Evolutionary conservation across 2,329 filamentous ascomycete genomes (phyloP), one percentile per base, ranked within the genome.

Genomic region (Xylariaceae sp.): DNA sequence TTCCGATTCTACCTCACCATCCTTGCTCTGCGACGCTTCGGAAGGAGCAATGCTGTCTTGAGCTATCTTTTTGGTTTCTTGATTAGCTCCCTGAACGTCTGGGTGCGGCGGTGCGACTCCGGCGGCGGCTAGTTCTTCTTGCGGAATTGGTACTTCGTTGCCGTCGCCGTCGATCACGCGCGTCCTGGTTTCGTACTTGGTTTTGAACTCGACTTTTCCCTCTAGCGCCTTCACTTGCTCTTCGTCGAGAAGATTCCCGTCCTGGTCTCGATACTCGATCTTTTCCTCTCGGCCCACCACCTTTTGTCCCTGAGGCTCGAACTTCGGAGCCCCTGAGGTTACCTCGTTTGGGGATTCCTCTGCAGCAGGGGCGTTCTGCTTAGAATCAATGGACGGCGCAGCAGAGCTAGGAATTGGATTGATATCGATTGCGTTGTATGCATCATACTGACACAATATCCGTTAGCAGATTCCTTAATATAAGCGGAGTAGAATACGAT

Each of bases 131-230:
- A 66, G 64, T 43, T 70, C 73, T 36, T 70, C 75, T 19, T 68
- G 66, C 12, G 73, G 71, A 32, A 68, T 60, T 11, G 68, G 66
- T n/a, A 96, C 71, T 64, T 95, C 88, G 58, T 91, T 90, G 52
- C 91, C 94, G 39, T 83, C 68, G 45, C 81, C 81, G 68, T 96
- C 90, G 38, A 96, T 77, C 48, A 97, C 71, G 50, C 89, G 85
- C 9, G 90, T 96, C 57, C 88, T 82, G n/a, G 92, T 96, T 76
- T 97, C 92, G 67, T 96, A 96, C 58, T 86, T 87, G 11, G 94
- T 97, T 73, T 95, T 85, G 73, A 99, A 96, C 62, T 90, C 89
- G 52, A 97, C 91, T 71, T 96, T 95, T 62, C 92, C 94, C 68
- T 92, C 82, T 31, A 99, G 81, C 17, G 81, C 82, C 62, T 87